A percentile compares a stretch with the other conserved stretches of the same genome.
phyloP scores from a whole-genome alignment of 192 early-diverging fungal genomes.

The Gorgonomyces haynaldii region DNA sequence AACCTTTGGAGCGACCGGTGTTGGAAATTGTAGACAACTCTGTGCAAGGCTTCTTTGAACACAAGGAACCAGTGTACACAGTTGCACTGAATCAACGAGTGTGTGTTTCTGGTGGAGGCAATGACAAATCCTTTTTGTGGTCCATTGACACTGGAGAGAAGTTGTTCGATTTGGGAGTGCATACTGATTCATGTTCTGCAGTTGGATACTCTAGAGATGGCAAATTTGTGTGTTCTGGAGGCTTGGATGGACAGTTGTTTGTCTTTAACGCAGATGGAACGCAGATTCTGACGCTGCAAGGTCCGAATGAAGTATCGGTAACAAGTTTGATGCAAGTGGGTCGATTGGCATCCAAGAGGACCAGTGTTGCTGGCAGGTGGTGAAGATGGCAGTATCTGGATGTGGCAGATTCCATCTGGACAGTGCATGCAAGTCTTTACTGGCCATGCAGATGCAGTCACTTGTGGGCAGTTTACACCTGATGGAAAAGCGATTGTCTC shows the following conservation, averaged over 20 bases:
- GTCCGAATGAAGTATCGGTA: conserved; percentile 80
- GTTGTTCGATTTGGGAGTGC: conserved; percentile 51
- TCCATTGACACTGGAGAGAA: conserved; percentile 66
- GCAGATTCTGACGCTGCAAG: conserved; percentile 61
- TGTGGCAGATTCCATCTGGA: conserved; percentile 87
- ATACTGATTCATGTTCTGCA: conserved; percentile 77
- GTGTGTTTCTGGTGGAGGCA: conserved; percentile 76
- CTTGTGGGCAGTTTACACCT: conserved; percentile 79
- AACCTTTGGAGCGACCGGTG: conserved; percentile 2
- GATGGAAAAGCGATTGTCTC: conserved; percentile 81
- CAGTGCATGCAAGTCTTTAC: conserved; percentile 90
- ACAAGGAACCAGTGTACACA: conserved; percentile 82
- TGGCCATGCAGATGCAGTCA: conserved; percentile 73
- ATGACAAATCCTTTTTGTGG: conserved; percentile 90
- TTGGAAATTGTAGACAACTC: conserved; percentile 61
- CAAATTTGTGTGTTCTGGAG: conserved; percentile 72
- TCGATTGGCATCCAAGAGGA: conserved; percentile 94
- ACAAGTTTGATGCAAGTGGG: conserved; percentile 49
- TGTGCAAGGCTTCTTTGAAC: conserved; percentile 82
- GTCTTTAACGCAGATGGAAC: conserved; percentile 42
- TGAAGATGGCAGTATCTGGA: conserved; percentile 85
- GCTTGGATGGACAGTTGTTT: conserved; percentile 89
- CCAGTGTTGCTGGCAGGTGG: conserved; percentile 80
- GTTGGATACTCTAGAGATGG: conserved; percentile 78
- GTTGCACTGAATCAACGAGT: conserved; percentile 71